Conservation (phyloP, 2,329 filamentous ascomycete genomes). For the Parasarocladium wereldwijsianum region DNA sequence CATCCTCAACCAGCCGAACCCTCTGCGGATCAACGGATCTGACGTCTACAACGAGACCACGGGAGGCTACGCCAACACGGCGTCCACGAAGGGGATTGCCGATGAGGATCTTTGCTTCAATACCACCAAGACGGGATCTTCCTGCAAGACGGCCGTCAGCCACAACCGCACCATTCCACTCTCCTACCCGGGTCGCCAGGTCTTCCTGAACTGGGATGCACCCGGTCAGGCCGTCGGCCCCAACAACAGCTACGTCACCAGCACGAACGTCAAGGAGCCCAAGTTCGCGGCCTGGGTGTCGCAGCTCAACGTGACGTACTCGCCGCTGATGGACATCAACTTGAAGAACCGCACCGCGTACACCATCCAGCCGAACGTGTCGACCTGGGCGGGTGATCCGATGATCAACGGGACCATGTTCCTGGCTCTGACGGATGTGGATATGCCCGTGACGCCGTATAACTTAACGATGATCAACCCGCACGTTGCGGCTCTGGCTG, state of each 20-base stretch:
- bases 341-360: constrained; percentile 34
- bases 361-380: constrained; percentile 58
- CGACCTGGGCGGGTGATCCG: constrained; percentile 53
- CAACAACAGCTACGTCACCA: constrained; percentile 69
- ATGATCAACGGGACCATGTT: constrained; percentile 69
- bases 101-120: constrained; percentile 40
- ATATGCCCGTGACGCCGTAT: constrained; percentile 59
- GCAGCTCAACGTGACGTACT: constrained; percentile 64
- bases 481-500: constrained; percentile 57
- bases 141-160: constrained; percentile 49
- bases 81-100: constrained; percentile 30
- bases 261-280: constrained; percentile 41
- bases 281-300: constrained; percentile 61
- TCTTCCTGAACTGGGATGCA: constrained; percentile 58
- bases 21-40: constrained; percentile 49
- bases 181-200: constrained; percentile 57
- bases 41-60: constrained; percentile 48
- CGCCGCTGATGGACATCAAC: constrained; percentile 39
- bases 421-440: constrained; percentile 55
- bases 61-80: constrained; percentile 41
- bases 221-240: constrained; percentile 58
- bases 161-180: constrained; percentile 58
- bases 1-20: constrained; percentile 65
- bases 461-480: constrained; percentile 62
- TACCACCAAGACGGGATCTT: constrained; percentile 33